A percentile compares a stretch with the other conserved stretches of the same genome.
phyloP scores from a whole-genome alignment of 768 basidiomycete species.

The Cystofilobasidium ferigula region DNA sequence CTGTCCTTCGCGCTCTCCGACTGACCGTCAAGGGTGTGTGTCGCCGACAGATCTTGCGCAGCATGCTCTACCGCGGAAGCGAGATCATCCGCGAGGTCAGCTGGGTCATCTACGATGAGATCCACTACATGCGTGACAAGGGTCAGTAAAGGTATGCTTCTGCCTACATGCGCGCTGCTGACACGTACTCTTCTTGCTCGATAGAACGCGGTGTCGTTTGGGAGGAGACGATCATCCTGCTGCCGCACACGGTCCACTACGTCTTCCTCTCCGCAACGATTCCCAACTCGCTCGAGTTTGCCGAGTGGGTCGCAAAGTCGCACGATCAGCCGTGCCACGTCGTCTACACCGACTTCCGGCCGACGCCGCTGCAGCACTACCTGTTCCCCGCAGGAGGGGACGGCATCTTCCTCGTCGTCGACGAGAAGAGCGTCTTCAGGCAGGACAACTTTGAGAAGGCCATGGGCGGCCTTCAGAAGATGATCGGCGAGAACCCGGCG shows the following conservation, averaged over 20 bases:
- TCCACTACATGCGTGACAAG: conserved; percentile 99
- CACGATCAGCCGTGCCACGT: conserved; percentile 98
- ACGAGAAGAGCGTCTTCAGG: conserved; percentile 91
- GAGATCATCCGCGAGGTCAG: conserved; percentile 99
- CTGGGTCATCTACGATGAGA: conserved; percentile 99
- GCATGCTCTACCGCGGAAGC: conserved; percentile 96
- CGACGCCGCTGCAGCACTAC: conserved; percentile 95
- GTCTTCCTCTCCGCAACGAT: conserved; percentile 99
- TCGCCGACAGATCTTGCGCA: conserved; percentile 69
- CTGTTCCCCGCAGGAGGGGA: conserved; percentile 94
- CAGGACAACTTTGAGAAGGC: conserved; percentile 97
- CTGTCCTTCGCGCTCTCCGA: not conserved
- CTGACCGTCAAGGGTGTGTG: not conserved
- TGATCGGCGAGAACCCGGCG: conserved; percentile 59
- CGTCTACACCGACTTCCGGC: conserved; percentile 97
- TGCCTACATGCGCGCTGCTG: not conserved
- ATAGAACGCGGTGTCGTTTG: conserved; percentile 93
- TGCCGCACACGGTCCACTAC: conserved; percentile 90
- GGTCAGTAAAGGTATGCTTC: conserved; percentile 31
- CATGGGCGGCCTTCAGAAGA: conserved; percentile 83
- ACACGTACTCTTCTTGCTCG: not conserved
- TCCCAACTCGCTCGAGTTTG: conserved; percentile 98
- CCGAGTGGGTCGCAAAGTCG: conserved; percentile 95
- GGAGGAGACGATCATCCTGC: conserved; percentile 87
- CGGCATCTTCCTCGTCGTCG: conserved; percentile 95